A percentile compares a stretch with the other conserved stretches of the same genome.
phyloP scores from a whole-genome alignment of 2,329 filamentous ascomycete genomes.

The Clarireedia paspali region DNA sequence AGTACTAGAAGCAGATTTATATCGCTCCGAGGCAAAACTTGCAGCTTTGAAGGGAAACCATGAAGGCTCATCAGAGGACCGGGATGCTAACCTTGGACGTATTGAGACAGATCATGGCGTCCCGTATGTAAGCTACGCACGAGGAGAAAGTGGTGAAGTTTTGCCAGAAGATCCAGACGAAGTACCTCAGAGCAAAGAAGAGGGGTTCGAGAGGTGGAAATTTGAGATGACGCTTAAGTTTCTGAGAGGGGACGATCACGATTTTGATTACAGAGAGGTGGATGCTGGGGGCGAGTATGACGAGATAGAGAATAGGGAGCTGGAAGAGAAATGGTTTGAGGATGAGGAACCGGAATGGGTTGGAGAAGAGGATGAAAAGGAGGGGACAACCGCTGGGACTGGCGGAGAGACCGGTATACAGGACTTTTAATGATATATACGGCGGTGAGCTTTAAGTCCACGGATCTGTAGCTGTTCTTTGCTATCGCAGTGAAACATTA shows the following conservation, averaged over 20 bases:
- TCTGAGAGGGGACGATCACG: slow-evolving; percentile 28
- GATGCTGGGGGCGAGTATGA: slow-evolving; percentile 29
- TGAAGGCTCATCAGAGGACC: slow-evolving; percentile 2
- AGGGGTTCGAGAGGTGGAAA: slow-evolving; percentile 29
- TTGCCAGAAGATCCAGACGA: slow-evolving; percentile 28
- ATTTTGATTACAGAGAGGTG: slow-evolving; percentile 28
- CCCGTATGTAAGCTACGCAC: slow-evolving; percentile 22
- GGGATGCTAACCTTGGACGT: neutral
- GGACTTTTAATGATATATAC: slow-evolving; percentile 26
- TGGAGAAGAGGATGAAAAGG: slow-evolving; percentile 15
- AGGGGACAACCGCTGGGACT: slow-evolving; percentile 4
- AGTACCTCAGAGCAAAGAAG: slow-evolving; percentile 26
- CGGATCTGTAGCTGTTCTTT: no score
- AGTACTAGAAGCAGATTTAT: slow-evolving; percentile 30
- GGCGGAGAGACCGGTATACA: slow-evolving; percentile 30
- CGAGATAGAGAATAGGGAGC: slow-evolving; percentile 27
- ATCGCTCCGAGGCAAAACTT: slow-evolving; percentile 30
- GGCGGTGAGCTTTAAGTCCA: neutral
- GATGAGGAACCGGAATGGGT: slow-evolving; percentile 30
- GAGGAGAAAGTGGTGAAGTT: slow-evolving; percentile 23
- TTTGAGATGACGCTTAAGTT: slow-evolving; percentile 30
- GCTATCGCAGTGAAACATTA: no score
- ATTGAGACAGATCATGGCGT: slow-evolving; percentile 8
- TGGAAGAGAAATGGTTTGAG: slow-evolving; percentile 30
- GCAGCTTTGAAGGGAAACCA: slow-evolving; percentile 20